A percentile compares a stretch with the other conserved stretches of the same genome.
Evolutionary conservation across 306 rosid genomes (phyloP).

Genomic region (Vigna angularis): DNA sequence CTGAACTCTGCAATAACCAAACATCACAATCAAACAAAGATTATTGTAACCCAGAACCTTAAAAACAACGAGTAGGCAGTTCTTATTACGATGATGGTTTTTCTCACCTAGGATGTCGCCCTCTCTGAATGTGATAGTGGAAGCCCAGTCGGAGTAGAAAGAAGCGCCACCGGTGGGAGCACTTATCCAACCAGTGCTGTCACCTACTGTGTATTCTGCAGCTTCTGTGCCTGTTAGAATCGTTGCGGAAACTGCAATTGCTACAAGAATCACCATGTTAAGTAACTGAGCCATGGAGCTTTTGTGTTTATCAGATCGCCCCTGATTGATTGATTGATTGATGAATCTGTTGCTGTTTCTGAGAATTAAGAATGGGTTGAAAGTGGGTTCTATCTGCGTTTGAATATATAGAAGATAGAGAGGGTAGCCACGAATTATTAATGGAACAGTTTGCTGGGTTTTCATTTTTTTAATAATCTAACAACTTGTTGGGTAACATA

Average conservation of each 20-base stretch:
- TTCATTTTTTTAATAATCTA: background rate
- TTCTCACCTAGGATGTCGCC: constrained; percentile 49
- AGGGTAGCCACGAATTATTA: background rate
- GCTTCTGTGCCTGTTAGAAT: constrained; percentile 28
- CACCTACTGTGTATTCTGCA: constrained; percentile 42
- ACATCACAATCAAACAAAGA: background rate
- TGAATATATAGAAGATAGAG: constrained; percentile 34
- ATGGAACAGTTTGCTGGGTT: background rate
- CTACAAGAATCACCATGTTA: constrained; percentile 27
- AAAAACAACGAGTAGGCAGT: no score
- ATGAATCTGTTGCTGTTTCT: background rate
- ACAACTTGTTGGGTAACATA: constrained; percentile 7
- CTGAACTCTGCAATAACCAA: constrained; percentile 37
- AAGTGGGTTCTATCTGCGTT: background rate
- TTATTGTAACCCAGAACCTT: no score
- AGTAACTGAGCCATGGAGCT: constrained; percentile 18
- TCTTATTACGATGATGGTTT: background rate
- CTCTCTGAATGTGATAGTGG: constrained; percentile 28
- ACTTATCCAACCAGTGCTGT: constrained; percentile 43
- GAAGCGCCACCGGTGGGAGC: constrained; percentile 34
- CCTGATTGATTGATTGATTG: constrained; percentile 30
- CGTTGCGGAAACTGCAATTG: constrained; percentile 32
- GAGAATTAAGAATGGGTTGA: constrained; percentile 1
- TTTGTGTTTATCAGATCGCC: constrained; percentile 45
- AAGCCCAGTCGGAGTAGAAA: constrained; percentile 52